Base-by-base conservation (phyloP, 164 flowering plant genomes). In the Vitis riparia region DNA sequence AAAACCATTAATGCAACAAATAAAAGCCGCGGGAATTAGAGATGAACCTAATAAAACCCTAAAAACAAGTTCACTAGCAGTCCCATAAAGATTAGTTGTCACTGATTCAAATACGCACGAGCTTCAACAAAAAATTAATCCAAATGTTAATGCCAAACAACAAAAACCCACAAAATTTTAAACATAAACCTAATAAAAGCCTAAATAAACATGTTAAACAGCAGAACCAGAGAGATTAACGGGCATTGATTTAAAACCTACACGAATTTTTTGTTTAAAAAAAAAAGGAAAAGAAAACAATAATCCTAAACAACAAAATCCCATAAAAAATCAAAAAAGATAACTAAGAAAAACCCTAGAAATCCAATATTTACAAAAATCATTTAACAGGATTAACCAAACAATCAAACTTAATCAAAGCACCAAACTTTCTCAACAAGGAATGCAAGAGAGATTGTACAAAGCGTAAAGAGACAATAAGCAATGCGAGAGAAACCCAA, bases 141-240 rank as follows among this genome's bases (percentile, higher is more conserved):
- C 61, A 44, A 29, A n/a, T 14, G 56, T 63, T 63, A 57, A 47
- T 63, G 47, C 51, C 27, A 71, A 61, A 65, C 10, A 17, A 71
- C 56, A 71, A 19, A 19, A 32, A 51, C 37, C 58, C 23, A 13
- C 14, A 48, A 14, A 51, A 71, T 47, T 12, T n/a, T 17, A 47
- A 59, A 47, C 47, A 55, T 14, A 65, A 63, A 64, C 68, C 64
- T 48, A 63, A 59, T 13, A 63, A 52, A 53, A 72, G 61, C 64
- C 73, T 69, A 58, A 58, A 50, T 8, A 49, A 59, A 17, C 58
- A 67, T 2, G 37, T 16, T 55, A 11, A 59, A 48, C 11, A 48
- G 13, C 3, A 3, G 16, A 16, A 9, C 55, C 68, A 19, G 2
- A 57, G 51, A n/a, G 66, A 66, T 52, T 61, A 52, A 58, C 14